These are phyloP conservation scores for Phlebiopsis flavidoalba DNA, from an alignment of 768 basidiomycete genomes.

Conservation along the genomic window DNA sequence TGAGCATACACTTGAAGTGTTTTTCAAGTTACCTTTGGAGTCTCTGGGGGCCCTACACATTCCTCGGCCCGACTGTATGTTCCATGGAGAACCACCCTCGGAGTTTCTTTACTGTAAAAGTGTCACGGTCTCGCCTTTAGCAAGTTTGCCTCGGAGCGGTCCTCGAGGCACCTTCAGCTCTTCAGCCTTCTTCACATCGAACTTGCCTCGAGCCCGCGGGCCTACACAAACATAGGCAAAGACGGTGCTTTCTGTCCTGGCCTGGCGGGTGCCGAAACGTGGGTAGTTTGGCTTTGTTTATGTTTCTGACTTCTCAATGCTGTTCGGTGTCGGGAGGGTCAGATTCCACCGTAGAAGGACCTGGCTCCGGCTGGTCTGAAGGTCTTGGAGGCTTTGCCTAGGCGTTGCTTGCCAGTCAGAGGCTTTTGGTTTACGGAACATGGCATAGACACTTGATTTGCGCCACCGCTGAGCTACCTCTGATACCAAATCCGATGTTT, in stretches of 20 bases:
- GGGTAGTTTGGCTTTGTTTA: conserved; percentile 10
- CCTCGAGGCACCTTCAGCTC: conserved; percentile 61
- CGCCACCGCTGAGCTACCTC: conserved; percentile 53
- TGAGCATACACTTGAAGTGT: background rate
- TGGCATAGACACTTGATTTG: conserved; percentile 42
- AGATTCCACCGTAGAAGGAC: background rate
- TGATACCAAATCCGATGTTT: conserved; percentile 17
- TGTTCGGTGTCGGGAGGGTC: background rate
- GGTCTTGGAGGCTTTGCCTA: conserved; percentile 1
- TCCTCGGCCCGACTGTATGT: conserved; percentile 57
- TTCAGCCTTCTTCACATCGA: conserved; percentile 60
- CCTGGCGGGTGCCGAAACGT: background rate
- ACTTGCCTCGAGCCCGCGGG: conserved; percentile 53
- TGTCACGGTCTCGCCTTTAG: conserved; percentile 61
- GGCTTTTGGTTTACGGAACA: conserved; percentile 40
- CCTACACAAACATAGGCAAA: conserved; percentile 39
- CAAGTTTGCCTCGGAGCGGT: conserved; percentile 51
- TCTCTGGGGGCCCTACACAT: conserved; percentile 47
- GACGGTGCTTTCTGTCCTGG: background rate
- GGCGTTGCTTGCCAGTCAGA: conserved; percentile 9
- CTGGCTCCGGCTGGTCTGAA: background rate
- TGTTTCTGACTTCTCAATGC: background rate
- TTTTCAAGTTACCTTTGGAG: conserved; percentile 37
- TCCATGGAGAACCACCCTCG: conserved; percentile 35
- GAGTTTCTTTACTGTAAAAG: conserved; percentile 45